Evolutionary conservation across 2,329 filamentous ascomycete species (phyloP).

Genomic region (Aspergillus caelatus): DNA sequence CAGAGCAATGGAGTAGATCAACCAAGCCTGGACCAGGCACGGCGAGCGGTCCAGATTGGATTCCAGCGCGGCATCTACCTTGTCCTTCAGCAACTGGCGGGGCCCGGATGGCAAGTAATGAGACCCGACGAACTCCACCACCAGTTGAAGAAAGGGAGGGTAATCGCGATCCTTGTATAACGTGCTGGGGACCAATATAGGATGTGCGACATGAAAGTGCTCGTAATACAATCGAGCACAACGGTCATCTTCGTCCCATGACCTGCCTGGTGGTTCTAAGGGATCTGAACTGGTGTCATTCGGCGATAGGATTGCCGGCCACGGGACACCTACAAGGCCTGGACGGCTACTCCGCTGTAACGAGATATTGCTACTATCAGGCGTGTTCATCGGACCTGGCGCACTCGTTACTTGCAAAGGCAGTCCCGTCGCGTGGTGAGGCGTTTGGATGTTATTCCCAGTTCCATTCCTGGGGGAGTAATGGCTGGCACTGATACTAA

Average conservation of each 20-base stretch:
- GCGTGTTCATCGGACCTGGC: conserved; percentile 22
- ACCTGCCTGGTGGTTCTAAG: conserved; percentile 20
- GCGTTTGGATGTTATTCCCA: not conserved
- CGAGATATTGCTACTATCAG: conserved; percentile 20
- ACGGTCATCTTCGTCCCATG: conserved; percentile 31
- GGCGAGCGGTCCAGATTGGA: conserved; percentile 27
- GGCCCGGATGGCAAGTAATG: conserved; percentile 48
- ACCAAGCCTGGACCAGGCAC: conserved; percentile 41
- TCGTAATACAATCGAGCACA: conserved; percentile 55
- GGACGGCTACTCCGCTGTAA: conserved; percentile 17
- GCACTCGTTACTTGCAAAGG: not conserved
- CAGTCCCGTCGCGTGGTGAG: not conserved
- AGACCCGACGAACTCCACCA: conserved; percentile 56
- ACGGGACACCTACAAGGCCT: conserved; percentile 23
- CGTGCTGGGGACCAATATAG: conserved; percentile 54
- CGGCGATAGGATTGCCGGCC: conserved; percentile 24
- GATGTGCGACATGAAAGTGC: conserved; percentile 57
- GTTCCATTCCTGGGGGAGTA: not conserved
- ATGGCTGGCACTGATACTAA: conserved; percentile 1
- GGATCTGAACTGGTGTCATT: conserved; percentile 17
- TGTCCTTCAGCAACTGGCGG: conserved; percentile 29
- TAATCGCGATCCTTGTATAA: conserved; percentile 44
- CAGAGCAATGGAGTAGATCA: conserved; percentile 40
- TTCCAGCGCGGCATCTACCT: conserved; percentile 27
- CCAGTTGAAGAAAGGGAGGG: conserved; percentile 50